These are phyloP conservation scores for Xerocomus minutiporus DNA, from an alignment of 1,284 basidiomycete species.

Conservation along the genomic window DNA sequence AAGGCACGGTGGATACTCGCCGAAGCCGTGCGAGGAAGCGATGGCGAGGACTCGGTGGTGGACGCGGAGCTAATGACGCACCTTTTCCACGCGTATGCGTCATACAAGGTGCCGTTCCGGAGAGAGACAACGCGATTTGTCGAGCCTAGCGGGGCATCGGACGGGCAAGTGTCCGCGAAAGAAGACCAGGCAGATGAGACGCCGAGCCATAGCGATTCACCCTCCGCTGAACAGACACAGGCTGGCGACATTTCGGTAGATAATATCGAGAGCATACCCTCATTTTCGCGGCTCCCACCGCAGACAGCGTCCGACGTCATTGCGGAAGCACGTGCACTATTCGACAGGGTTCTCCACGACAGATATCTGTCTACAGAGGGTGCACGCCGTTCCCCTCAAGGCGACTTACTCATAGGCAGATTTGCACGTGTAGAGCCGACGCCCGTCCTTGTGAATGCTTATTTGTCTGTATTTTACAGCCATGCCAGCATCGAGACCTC, in stretches of 20 bases:
- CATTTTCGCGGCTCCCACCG: slow-evolving; percentile 64
- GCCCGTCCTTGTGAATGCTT: slow-evolving; percentile 73
- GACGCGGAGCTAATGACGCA: slow-evolving; percentile 77
- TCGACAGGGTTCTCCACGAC: slow-evolving; percentile 65
- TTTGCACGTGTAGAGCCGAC: slow-evolving; percentile 63
- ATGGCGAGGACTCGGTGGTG: slow-evolving; percentile 36
- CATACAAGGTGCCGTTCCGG: slow-evolving; percentile 70
- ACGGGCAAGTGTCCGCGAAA: slow-evolving; percentile 11
- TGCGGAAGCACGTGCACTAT: slow-evolving; percentile 66
- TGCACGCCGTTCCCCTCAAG: neutral
- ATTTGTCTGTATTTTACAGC: slow-evolving; percentile 72
- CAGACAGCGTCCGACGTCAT: slow-evolving; percentile 73
- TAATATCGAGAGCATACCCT: slow-evolving; percentile 18
- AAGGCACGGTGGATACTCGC: slow-evolving; percentile 88
- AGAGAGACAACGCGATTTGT: slow-evolving; percentile 43
- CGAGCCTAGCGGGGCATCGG: slow-evolving; percentile 12
- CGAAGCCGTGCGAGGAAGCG: slow-evolving; percentile 61
- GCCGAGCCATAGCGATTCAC: neutral
- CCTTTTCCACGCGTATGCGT: slow-evolving; percentile 85
- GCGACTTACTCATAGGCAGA: slow-evolving; percentile 25
- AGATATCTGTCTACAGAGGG: slow-evolving; percentile 15
- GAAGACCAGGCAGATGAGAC: neutral
- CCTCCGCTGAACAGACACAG: neutral
- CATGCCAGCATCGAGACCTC: slow-evolving; percentile 53
- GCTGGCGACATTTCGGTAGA: slow-evolving; percentile 1